Evolutionary conservation across 2,329 filamentous ascomycete species (phyloP), one percentile per base, ranked within the genome.

Genomic region (Penicillium corylophilum): DNA sequence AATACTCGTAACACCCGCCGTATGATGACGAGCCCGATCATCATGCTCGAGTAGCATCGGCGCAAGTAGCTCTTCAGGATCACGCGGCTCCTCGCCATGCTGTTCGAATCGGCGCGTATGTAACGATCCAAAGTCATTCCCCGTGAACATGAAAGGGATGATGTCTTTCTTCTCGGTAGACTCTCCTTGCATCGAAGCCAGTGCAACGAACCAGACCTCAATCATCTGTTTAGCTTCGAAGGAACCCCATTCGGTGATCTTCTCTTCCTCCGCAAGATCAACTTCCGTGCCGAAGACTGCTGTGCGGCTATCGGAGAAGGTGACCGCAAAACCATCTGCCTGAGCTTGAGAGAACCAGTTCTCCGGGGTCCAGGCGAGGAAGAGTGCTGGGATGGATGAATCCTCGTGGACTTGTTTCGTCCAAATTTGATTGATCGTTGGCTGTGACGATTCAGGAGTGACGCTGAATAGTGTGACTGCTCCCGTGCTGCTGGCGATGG

Each of bases 1-100:
- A 48, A 97, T 94, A 2, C 90, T 84, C 0, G 92, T 96, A 1
- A 97, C 88, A 10, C 94, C 93, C 1, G 91, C 90, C n/a, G 78
- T 77, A 64, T 96, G 90, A 15, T 81, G 79, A 54, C 78, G 85
- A 4, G 66, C 69, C 20, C 75, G 73, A 60, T 85, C 81, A 46
- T 72, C 71, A 31, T 68, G 63, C 16, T 66, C 59, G 1, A 64
- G 52, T 1, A 64, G 31, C 5, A 63, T 16, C 0, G 56, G 51
- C 2, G 54, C 42, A n/a, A 65, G 42, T 5, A 48, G 42, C 18
- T 60, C 55, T 10, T 61, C 51, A 18, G 18, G 18, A 38, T 55
- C 46, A 15, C 60, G 55, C 5, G 50, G 28, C 0, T 52, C 51
- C 8, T 53, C 35, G 0, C 49, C 46, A 74, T 61, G 13, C 13